These are phyloP conservation scores for Gastrolobium bilobum DNA, from an alignment of 306 rosid species.

Conservation along the genomic window DNA sequence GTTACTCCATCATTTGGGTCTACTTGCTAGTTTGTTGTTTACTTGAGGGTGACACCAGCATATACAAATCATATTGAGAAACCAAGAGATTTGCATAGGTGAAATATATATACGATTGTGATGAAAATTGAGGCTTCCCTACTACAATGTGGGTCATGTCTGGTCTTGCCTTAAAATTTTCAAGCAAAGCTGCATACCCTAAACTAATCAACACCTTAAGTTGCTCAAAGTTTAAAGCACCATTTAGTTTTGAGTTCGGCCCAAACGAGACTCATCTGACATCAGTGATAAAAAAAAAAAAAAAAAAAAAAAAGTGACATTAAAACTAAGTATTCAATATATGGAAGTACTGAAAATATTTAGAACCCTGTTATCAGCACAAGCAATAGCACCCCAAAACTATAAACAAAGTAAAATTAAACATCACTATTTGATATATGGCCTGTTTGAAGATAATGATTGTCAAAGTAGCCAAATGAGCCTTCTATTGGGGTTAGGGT, in stretches of 20 bases:
- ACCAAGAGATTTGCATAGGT: too few species aligned
- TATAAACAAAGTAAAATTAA: constrained; percentile 40
- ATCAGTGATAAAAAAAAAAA: too few species aligned
- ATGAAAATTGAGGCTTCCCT: constrained; percentile 14
- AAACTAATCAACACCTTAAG: constrained; percentile 15
- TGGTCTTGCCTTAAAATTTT: constrained; percentile 29
- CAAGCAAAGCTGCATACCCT: constrained; percentile 35
- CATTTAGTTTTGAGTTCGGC: constrained; percentile 33
- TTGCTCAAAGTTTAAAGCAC: constrained; percentile 6
- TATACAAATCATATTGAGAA: constrained; percentile 15
- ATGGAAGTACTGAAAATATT: too few species aligned
- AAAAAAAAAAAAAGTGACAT: too few species aligned
- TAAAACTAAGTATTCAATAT: too few species aligned
- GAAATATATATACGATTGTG: too few species aligned
- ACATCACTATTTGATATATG: background rate
- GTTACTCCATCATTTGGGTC: background rate
- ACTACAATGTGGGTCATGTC: constrained; percentile 27
- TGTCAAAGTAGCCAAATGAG: constrained; percentile 34
- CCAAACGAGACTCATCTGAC: too few species aligned
- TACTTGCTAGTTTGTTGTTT: constrained; percentile 46
- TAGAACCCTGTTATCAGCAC: constrained; percentile 8
- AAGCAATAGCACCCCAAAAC: constrained; percentile 35
- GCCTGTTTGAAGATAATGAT: constrained; percentile 33
- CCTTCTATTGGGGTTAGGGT: constrained; percentile 26
- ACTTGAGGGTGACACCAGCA: constrained; percentile 27